A percentile compares a stretch with the other conserved stretches of the same genome.
Conservation (phyloP, 345 rosid genomes). For the Viola odorata region DNA sequence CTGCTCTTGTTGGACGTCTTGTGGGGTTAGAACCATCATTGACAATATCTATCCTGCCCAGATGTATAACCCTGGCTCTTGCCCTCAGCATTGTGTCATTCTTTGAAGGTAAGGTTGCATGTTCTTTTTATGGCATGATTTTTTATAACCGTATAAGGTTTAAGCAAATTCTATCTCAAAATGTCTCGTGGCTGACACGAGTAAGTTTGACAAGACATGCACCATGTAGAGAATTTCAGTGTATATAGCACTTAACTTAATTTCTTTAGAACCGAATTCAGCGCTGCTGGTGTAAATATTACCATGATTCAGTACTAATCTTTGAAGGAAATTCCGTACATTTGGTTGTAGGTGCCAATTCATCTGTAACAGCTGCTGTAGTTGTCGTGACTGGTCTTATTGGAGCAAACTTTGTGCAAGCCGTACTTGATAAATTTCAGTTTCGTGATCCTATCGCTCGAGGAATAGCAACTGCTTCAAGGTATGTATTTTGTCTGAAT, state of each 20-base stretch:
- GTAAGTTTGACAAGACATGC: too few relatives aligned
- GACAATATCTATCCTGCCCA: conserved; percentile 79
- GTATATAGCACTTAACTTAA: too few relatives aligned
- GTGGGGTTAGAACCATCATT: conserved; percentile 65
- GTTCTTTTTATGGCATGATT: too few relatives aligned
- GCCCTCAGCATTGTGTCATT: conserved; percentile 94
- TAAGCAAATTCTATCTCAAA: too few relatives aligned
- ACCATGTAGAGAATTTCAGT: too few relatives aligned
- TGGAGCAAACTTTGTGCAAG: conserved; percentile 89
- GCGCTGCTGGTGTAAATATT: not conserved
- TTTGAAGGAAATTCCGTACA: not conserved
- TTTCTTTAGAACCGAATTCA: not conserved
- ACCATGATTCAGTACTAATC: not conserved
- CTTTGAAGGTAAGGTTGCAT: conserved; percentile 50
- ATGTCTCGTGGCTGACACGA: too few relatives aligned
- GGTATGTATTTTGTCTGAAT: conserved; percentile 33
- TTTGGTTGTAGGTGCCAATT: conserved; percentile 58
- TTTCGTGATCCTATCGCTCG: conserved; percentile 84
- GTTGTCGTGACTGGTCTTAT: conserved; percentile 90
- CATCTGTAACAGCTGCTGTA: conserved; percentile 91
- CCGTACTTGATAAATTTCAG: conserved; percentile 58
- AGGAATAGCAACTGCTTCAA: conserved; percentile 91
- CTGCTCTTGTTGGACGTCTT: conserved; percentile 78
- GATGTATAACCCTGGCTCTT: conserved; percentile 87
- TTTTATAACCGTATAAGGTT: too few relatives aligned